phyloP scores from a whole-genome alignment of 495 filamentous ascomycete genomes.

The Talaromyces proteolyticus region DNA sequence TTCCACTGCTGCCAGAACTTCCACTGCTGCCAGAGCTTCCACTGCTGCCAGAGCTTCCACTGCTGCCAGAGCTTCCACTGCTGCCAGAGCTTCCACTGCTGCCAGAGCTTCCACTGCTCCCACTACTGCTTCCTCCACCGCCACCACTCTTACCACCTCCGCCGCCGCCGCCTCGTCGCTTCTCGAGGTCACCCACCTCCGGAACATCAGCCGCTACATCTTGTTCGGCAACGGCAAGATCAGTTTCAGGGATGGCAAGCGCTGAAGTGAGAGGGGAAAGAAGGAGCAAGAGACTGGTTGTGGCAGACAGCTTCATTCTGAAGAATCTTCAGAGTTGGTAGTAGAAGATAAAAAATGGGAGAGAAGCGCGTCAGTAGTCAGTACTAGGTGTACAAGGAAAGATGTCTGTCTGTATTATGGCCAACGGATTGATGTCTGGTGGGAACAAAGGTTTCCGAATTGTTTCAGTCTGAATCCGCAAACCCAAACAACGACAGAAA shows the following conservation, averaged over 20 bases:
- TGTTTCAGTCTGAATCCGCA: no score
- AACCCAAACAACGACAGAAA: no score
- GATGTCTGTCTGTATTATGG: no score
- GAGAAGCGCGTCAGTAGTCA: no score
- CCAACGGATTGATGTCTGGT: no score
- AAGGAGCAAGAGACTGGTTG: conserved; percentile 20
- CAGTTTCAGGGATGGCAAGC: conserved; percentile 18
- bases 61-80: conserved; percentile 4
- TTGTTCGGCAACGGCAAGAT: conserved; percentile 13
- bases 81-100: conserved; percentile 7
- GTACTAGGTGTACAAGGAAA: no score
- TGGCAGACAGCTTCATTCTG: conserved; percentile 27
- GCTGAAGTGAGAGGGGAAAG: conserved; percentile 23
- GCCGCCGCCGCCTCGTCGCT: conserved; percentile 42
- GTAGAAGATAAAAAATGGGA: neutral
- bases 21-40: conserved; percentile 17
- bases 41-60: conserved; percentile 15
- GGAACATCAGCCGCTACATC: conserved; percentile 10
- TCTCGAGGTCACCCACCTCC: conserved; percentile 29
- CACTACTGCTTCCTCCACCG: conserved; percentile 18
- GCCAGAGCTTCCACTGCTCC: conserved; percentile 16
- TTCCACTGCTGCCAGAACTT: conserved; percentile 14
- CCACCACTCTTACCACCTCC: conserved; percentile 25
- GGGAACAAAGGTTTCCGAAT: no score
- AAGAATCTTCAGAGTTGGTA: neutral